Conservation (phyloP, 805 yeast genomes). For the Candida pseudofarinosa region DNA sequence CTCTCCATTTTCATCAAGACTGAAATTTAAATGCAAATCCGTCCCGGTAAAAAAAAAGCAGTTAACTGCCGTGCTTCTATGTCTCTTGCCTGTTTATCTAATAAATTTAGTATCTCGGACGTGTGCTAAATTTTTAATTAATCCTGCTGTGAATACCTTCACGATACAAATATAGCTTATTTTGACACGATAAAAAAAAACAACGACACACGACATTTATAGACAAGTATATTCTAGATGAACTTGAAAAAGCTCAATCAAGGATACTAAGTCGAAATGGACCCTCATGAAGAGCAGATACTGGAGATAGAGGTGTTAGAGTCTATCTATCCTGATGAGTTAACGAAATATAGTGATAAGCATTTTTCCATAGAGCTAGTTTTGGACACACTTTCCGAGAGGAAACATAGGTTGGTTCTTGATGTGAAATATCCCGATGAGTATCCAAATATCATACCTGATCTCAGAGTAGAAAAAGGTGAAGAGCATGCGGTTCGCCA, state of each 20-base stretch:
- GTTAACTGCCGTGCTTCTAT: not conserved
- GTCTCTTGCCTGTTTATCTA: not conserved
- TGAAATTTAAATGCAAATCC: too few relatives aligned
- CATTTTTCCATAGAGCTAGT: conserved; percentile 54
- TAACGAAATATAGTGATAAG: conserved; percentile 42
- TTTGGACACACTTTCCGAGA: conserved; percentile 65
- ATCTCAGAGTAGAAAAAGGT: conserved; percentile 37
- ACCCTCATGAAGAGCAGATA: conserved; percentile 72
- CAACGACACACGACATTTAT: not conserved
- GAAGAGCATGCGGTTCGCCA: conserved; percentile 22
- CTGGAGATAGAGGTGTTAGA: conserved; percentile 89
- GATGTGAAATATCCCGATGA: conserved; percentile 68
- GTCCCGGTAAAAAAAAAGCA: too few relatives aligned
- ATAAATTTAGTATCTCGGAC: not conserved
- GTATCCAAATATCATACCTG: conserved; percentile 82
- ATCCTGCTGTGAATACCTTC: not conserved
- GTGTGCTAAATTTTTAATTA: not conserved
- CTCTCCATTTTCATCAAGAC: not conserved
- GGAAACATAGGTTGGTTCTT: conserved; percentile 52
- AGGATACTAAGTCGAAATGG: conserved; percentile 45
- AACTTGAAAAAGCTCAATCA: not conserved
- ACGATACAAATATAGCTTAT: not conserved
- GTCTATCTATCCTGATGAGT: conserved; percentile 92
- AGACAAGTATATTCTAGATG: too few relatives aligned
- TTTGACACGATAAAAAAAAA: not conserved